These are phyloP conservation scores for Teratosphaeriaceae sp. DNA, from an alignment of 2,329 filamentous ascomycete species.

Conservation along the genomic window DNA sequence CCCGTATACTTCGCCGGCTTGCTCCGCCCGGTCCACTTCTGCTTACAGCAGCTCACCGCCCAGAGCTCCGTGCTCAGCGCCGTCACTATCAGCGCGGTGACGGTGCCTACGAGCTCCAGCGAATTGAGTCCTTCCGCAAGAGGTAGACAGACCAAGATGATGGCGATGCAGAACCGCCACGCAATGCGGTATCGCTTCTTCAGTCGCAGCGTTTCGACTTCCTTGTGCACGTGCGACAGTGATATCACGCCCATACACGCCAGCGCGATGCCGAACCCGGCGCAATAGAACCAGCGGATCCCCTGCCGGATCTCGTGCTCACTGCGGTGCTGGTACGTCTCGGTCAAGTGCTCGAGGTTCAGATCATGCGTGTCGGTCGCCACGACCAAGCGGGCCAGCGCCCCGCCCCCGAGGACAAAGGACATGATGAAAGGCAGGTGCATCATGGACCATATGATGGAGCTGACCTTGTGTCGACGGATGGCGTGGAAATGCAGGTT, in stretches of 20 bases:
- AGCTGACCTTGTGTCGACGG: slow-evolving; percentile 38
- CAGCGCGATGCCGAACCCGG: slow-evolving; percentile 52
- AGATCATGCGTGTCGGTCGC: slow-evolving; percentile 48
- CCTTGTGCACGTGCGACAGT: slow-evolving; percentile 50
- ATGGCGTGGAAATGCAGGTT: slow-evolving; percentile 57
- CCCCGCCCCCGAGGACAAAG: slow-evolving; percentile 54
- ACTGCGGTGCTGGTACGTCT: slow-evolving; percentile 44
- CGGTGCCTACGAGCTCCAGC: slow-evolving; percentile 33
- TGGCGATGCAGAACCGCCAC: slow-evolving; percentile 44
- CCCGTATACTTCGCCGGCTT: slow-evolving; percentile 23
- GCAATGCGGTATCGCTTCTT: slow-evolving; percentile 46
- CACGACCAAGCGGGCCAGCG: slow-evolving; percentile 53
- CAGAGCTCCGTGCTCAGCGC: slow-evolving; percentile 32
- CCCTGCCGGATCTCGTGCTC: slow-evolving; percentile 46
- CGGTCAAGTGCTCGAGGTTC: slow-evolving; percentile 44
- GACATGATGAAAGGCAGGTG: slow-evolving; percentile 59
- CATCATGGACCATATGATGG: slow-evolving; percentile 48
- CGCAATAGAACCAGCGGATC: slow-evolving; percentile 58
- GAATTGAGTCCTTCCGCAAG: slow-evolving; percentile 33
- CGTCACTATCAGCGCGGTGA: slow-evolving; percentile 32
- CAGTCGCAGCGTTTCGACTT: slow-evolving; percentile 43
- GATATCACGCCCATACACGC: slow-evolving; percentile 51
- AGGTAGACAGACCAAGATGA: slow-evolving; percentile 51
- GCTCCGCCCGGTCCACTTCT: slow-evolving; percentile 12
- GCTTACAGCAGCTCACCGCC: slow-evolving; percentile 14